Evolutionary conservation across 768 basidiomycete species (phyloP).

Genomic region (Dendrothele bispora): DNA sequence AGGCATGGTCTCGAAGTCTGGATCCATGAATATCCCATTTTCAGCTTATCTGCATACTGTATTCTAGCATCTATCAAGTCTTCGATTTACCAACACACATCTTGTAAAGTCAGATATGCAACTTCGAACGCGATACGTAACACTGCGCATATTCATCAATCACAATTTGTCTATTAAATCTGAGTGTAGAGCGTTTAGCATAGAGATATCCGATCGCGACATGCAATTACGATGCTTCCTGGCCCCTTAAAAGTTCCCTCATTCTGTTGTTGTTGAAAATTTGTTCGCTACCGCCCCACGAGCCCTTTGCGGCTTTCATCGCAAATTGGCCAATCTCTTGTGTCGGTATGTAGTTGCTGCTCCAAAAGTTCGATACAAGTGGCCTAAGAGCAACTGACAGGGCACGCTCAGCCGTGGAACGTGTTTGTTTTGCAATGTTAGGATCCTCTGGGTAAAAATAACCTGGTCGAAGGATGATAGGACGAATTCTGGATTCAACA

Average conservation of each 20-base stretch:
- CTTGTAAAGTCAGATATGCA: too few species aligned
- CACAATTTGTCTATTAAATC: too few species aligned
- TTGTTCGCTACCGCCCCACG: background rate
- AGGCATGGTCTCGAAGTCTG: conserved; percentile 3
- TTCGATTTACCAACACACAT: too few species aligned
- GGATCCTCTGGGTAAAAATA: conserved; percentile 29
- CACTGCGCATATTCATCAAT: too few species aligned
- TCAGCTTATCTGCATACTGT: too few species aligned
- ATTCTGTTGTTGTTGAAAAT: background rate
- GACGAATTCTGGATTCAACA: conserved; percentile 16
- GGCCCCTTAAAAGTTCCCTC: background rate
- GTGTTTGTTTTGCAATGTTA: conserved; percentile 4
- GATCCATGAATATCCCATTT: too few species aligned
- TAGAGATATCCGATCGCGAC: too few species aligned
- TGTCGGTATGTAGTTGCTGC: background rate
- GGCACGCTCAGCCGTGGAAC: background rate
- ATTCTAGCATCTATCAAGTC: too few species aligned
- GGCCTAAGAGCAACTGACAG: background rate
- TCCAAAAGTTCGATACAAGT: background rate
- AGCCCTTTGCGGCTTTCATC: background rate
- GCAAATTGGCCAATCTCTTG: background rate
- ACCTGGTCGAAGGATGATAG: conserved; percentile 26
- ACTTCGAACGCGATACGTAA: too few species aligned
- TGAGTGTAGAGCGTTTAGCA: too few species aligned
- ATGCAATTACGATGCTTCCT: too few species aligned